Percentiles rank a stretch among this genome's conserved stretches.
Conservation (phyloP, 2,329 filamentous ascomycete genomes). For the Alternaria gansuensis region DNA sequence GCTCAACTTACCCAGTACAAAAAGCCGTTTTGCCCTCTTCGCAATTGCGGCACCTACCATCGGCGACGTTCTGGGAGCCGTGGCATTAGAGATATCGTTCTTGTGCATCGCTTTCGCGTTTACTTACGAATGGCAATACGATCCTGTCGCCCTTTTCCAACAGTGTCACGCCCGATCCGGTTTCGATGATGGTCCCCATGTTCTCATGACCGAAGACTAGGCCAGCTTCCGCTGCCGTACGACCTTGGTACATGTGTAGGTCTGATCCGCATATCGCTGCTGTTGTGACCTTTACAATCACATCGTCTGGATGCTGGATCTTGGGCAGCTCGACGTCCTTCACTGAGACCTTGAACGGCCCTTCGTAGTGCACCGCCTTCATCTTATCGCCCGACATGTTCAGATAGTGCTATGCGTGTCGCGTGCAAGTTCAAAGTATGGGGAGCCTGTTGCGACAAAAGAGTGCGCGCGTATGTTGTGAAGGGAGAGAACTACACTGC, state of each 20-base stretch:
- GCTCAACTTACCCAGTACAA: conserved; percentile 62
- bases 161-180: conserved; percentile 67
- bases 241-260: conserved; percentile 70
- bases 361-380: conserved; percentile 71
- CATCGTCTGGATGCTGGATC: conserved; percentile 70
- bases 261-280: conserved; percentile 66
- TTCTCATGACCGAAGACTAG: conserved; percentile 71
- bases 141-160: conserved; percentile 70
- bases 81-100: not conserved
- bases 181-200: conserved; percentile 66
- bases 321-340: conserved; percentile 67
- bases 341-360: conserved; percentile 69
- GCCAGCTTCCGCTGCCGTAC: conserved; percentile 69
- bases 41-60: conserved; percentile 67
- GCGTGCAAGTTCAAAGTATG: not conserved
- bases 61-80: conserved; percentile 17
- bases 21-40: conserved; percentile 72
- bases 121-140: conserved; percentile 66
- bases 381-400: conserved; percentile 54
- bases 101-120: not conserved
- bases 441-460: not conserved
- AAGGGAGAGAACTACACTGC: not conserved
- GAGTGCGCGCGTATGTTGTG: not conserved
- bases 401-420: not conserved
- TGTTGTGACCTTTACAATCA: conserved; percentile 71